phyloP scores from a whole-genome alignment of 768 basidiomycete species.

The Mycena belliarum region DNA sequence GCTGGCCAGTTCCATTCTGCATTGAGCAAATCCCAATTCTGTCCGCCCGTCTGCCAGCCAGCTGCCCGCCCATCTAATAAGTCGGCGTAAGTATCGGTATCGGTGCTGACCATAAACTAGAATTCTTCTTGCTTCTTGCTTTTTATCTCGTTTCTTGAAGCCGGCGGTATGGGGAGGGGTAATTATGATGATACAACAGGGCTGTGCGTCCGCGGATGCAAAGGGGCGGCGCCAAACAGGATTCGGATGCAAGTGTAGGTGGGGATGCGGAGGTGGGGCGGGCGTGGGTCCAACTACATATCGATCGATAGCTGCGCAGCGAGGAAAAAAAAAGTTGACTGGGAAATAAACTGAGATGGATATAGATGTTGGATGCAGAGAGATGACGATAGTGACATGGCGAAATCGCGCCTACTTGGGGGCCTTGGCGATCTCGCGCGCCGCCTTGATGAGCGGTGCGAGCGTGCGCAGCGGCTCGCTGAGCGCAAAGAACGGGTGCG shows the following conservation, averaged over 20 bases:
- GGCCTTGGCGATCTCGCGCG: conserved; percentile 77
- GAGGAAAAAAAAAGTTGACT: background rate
- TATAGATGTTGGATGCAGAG: conserved; percentile 5
- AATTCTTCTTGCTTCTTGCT: background rate
- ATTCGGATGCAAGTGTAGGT: background rate
- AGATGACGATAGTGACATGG: background rate
- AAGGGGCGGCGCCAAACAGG: background rate
- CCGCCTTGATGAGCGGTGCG: conserved; percentile 89
- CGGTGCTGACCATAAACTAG: conserved; percentile 7
- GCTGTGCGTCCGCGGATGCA: background rate
- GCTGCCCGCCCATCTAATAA: background rate
- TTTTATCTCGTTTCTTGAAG: background rate
- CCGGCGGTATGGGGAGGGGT: background rate
- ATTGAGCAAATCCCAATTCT: too few species aligned
- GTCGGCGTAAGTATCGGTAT: background rate
- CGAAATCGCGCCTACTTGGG: conserved; percentile 32
- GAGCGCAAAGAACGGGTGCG: conserved; percentile 89
- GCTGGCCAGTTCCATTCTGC: background rate
- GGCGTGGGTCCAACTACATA: background rate
- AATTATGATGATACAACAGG: background rate
- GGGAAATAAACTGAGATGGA: background rate
- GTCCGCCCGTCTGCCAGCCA: background rate
- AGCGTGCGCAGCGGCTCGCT: conserved; percentile 86
- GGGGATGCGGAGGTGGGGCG: background rate
- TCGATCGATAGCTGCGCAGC: background rate